phyloP scores from a whole-genome alignment of 768 basidiomycete species.

The Pleurotus pulmonarius region DNA sequence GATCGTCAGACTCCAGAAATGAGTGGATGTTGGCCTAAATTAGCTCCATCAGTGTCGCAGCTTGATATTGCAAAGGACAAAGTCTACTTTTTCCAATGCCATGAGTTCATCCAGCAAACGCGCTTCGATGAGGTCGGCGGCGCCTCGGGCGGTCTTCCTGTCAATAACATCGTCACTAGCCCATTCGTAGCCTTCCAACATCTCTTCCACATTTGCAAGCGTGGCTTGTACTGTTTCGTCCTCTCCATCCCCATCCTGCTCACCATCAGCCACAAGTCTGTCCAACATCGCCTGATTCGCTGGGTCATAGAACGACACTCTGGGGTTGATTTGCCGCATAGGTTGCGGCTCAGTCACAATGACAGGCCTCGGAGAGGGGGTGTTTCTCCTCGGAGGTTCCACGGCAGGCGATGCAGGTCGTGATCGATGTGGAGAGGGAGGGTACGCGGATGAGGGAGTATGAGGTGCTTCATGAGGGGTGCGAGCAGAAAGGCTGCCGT shows the following conservation, averaged over 20 bases:
- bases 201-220: conserved; percentile 92
- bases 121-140: conserved; percentile 90
- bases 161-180: conserved; percentile 75
- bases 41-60: too few species aligned
- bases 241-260: conserved; percentile 52
- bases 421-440: conserved; percentile 17
- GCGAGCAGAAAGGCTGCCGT: conserved; percentile 11
- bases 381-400: conserved; percentile 24
- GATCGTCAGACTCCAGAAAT: conserved; percentile 93
- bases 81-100: conserved; percentile 84
- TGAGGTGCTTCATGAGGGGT: conserved; percentile 9
- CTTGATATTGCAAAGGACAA: not conserved
- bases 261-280: conserved; percentile 53
- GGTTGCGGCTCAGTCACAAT: conserved; percentile 19
- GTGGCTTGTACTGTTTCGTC: conserved; percentile 79
- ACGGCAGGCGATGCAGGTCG: conserved; percentile 20
- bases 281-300: conserved; percentile 72
- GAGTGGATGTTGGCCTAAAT: conserved; percentile 93
- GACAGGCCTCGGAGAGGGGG: conserved; percentile 25
- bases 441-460: conserved; percentile 16
- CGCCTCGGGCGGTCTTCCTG: conserved; percentile 60
- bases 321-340: conserved; percentile 62
- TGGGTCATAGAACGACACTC: conserved; percentile 82
- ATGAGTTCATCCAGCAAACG: conserved; percentile 84
- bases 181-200: conserved; percentile 99